Percentiles rank a stretch among this genome's conserved stretches.
Conservation (phyloP, 768 basidiomycete genomes). For the Lyophyllum atratum region DNA sequence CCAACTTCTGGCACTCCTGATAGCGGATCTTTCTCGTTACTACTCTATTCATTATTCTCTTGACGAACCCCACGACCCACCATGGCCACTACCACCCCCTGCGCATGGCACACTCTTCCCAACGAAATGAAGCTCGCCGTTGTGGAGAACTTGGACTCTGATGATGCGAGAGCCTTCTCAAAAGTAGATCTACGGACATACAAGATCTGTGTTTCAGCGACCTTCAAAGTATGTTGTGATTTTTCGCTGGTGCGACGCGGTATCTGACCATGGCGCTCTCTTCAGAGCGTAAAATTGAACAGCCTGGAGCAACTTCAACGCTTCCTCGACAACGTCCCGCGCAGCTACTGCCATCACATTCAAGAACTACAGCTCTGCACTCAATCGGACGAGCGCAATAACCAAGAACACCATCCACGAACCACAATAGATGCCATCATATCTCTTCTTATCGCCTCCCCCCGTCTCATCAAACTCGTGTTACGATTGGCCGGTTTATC, state of each 20-base stretch:
- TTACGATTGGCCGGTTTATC: conserved; percentile 52
- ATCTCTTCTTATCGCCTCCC: conserved; percentile 49
- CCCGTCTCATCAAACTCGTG: conserved; percentile 48
- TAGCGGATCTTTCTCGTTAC: background rate
- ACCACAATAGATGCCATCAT: conserved; percentile 49
- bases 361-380: conserved; percentile 55
- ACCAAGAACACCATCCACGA: conserved; percentile 21
- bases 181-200: conserved; percentile 52
- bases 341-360: conserved; percentile 49
- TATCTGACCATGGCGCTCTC: conserved; percentile 13
- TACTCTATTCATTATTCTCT: conserved; percentile 1
- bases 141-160: conserved; percentile 46
- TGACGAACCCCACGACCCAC: conserved; percentile 11
- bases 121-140: conserved; percentile 66
- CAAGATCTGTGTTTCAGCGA: conserved; percentile 53
- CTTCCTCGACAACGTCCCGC: conserved; percentile 61
- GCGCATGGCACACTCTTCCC: conserved; percentile 60
- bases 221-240: conserved; percentile 52
- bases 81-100: conserved; percentile 21
- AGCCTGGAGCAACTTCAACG: conserved; percentile 44
- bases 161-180: conserved; percentile 50
- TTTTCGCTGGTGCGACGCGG: conserved; percentile 1
- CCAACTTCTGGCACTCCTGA: background rate
- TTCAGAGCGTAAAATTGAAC: conserved; percentile 51
- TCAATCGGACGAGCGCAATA: conserved; percentile 15